Evolutionary conservation across 2,329 filamentous ascomycete genomes (phyloP), one percentile per base, ranked within the genome.

Genomic region (Sporothrix globosa): DNA sequence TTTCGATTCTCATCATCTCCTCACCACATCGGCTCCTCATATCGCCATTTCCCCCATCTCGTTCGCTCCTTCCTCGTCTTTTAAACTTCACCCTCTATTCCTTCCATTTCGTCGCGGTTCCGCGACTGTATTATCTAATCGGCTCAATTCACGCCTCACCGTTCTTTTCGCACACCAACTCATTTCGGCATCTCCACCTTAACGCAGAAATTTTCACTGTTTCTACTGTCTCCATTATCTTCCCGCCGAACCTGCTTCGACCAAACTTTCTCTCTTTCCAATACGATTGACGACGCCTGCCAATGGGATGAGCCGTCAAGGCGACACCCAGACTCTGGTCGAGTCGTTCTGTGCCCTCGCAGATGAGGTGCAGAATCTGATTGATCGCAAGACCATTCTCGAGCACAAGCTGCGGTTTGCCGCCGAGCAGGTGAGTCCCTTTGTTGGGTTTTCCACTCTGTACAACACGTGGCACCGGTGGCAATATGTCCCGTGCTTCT

Each of bases 331-430:
- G 80, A 87, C 84, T 75, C 81, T 90, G 78, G 83, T 87, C 74
- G 86, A 88, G 81, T 88, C 87, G 74, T 90, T 90, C 81, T 86
- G 85, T 79, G 82, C 87, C 69, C 82, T 90, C 70, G 88, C 88
- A 75, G 85, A 89, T 79, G 85, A 90, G 80, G 87, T 90, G 54
- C 88, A 90, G 80, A 83, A 82, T 69, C 78, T 90, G 77, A 85
- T 85, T 74, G 88, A 90, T 77, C 84, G 86, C 74, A 89, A 90
- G 77, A 88, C 86, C 39, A 85, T 90, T 69, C 81, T 90, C 71
- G 87, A 90, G 80, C 87, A 90, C 79, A 90, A 90, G 79, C 82
- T 90, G 74, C 84, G 86, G 68, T 90, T 87, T 80, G 88, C 88
- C 44, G 87, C 89, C 75, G 87, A 90, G 78, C 87, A 90, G 84